Conservation (phyloP, 2,329 filamentous ascomycete species). For the Bipolaris zeicola region DNA sequence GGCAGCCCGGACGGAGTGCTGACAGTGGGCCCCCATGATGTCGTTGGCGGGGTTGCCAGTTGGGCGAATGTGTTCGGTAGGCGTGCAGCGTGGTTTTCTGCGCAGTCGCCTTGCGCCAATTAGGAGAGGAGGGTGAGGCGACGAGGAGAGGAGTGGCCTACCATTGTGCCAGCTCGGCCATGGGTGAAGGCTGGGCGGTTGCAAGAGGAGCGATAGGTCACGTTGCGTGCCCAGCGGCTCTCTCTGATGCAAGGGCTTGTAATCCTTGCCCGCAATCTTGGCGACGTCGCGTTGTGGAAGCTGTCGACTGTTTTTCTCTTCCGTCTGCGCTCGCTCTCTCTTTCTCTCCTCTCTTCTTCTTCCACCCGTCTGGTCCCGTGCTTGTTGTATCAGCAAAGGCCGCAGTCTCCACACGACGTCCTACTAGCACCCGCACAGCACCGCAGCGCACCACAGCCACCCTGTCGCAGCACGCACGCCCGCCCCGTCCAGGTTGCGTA, state of each 20-base stretch:
- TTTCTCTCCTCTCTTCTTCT: slow-evolving; percentile 2
- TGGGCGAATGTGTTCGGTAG: slow-evolving; percentile 2
- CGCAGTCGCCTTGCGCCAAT: background rate
- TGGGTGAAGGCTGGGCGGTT: background rate
- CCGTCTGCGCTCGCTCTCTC: background rate
- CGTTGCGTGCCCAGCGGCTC: slow-evolving; percentile 4
- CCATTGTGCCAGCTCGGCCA: background rate
- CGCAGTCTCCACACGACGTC: no score
- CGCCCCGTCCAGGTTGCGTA: background rate
- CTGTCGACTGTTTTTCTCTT: slow-evolving; percentile 9
- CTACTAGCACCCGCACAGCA: no score
- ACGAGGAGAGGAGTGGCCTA: background rate
- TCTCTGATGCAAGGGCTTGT: slow-evolving; percentile 4
- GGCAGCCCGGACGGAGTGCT: slow-evolving; percentile 4
- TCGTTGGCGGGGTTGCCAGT: slow-evolving; percentile 9
- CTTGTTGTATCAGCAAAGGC: no score
- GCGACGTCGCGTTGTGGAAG: slow-evolving; percentile 12
- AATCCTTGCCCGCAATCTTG: slow-evolving; percentile 20
- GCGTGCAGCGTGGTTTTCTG: background rate
- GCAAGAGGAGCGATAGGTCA: background rate
- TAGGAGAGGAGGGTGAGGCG: background rate
- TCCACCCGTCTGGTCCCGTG: background rate
- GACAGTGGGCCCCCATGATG: slow-evolving; percentile 16
- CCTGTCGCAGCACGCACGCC: no score
- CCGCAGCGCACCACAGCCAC: no score